Conservation (phyloP, 108 stramenopile species). For the Conticribra weissflogii region DNA sequence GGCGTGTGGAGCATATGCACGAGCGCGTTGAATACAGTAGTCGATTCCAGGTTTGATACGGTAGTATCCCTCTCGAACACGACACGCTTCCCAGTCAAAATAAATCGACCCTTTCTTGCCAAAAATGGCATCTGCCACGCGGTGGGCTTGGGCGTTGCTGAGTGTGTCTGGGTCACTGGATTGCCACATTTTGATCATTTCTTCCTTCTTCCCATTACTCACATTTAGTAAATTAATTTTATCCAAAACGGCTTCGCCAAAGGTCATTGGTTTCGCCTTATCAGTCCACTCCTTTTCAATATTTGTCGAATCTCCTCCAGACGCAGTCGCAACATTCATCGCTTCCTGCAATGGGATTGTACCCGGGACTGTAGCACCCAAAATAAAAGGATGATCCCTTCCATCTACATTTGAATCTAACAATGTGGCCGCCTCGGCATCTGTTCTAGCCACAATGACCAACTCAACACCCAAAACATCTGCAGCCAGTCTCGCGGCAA, state of each 20-base stretch:
- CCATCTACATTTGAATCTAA: constrained; percentile 94
- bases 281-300: constrained; percentile 66
- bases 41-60: constrained; percentile 88
- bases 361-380: constrained; percentile 82
- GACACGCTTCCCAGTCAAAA: constrained; percentile 95
- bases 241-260: constrained; percentile 83
- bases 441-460: constrained; percentile 92
- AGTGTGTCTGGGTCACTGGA: constrained; percentile 80
- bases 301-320: constrained; percentile 35
- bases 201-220: constrained; percentile 47
- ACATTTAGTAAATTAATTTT: constrained; percentile 55
- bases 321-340: constrained; percentile 52
- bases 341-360: constrained; percentile 66
- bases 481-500: constrained; percentile 89
- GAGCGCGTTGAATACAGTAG: constrained; percentile 90
- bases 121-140: constrained; percentile 81
- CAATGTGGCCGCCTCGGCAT: constrained; percentile 96
- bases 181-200: constrained; percentile 79
- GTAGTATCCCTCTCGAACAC: constrained; percentile 96
- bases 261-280: constrained; percentile 79
- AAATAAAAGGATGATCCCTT: constrained; percentile 96
- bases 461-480: constrained; percentile 90
- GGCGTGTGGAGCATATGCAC: constrained; percentile 89
- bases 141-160: constrained; percentile 82
- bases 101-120: constrained; percentile 80